Evolutionary conservation across 1,139 yeast genomes (phyloP), one percentile per base, ranked within the genome.

Genomic region (Hansenula sp.): DNA sequence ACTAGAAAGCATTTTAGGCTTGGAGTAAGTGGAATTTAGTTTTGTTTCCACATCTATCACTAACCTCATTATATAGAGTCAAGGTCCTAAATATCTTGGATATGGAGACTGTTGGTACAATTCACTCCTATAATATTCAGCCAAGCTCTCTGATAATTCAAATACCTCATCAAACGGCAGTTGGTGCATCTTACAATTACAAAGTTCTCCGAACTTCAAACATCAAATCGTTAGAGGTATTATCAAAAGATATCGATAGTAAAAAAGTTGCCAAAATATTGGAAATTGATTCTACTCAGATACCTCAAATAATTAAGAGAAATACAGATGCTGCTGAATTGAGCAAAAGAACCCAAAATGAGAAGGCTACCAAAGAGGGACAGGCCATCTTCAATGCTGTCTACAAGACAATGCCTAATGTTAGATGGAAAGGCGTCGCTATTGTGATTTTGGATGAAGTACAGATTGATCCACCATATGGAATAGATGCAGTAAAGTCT

Each of bases 11-110:
- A 41, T 56, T 10, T 40, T 56, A n/a, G 61, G 61, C 4, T 19
- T 51, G 20, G 39, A 42, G 59, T 55, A 32, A 37, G 58, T 40
- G 4, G 9, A n/a, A n/a, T n/a, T n/a, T n/a, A 16, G 29, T 3
- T 20, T 20, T n/a, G 22, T 17, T 21, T 12, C 14, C 9, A 10
- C 14, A 16, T 14, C 26, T 4, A 8, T 31, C 2, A 27, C 18
- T 18, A 26, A 14, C 25, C 16, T n/a, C 9, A 26, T 12, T 9
- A 8, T 11, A 10, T 43, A 80, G 81, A 54, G 85, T 85, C 44
- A 75, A 69, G 55, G 69, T 83, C 38, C 73, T 76, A 8, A 83
- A 85, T 36, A 65, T 74, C 11, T 64, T 79, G 37, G 89, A 82
- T 54, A 71, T 73, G 35, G 66, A 68, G 11, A 68, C 79, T 41